Evolutionary conservation across 495 filamentous ascomycete species (phyloP), one percentile per base, ranked within the genome.

Genomic region (Lepidopterella palustris): DNA sequence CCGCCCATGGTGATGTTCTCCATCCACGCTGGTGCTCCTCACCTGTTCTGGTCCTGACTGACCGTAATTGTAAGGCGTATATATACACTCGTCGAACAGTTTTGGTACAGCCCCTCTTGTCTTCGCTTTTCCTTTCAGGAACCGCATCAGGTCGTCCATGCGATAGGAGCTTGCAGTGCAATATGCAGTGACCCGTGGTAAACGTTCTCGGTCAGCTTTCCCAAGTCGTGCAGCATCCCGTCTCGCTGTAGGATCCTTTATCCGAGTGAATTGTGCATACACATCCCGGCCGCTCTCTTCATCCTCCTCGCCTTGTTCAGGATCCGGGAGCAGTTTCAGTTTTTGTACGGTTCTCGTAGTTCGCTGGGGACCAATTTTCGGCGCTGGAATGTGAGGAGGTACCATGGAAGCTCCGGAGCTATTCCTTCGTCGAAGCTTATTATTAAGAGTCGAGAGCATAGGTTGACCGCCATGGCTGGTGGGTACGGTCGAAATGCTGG

Each of bases 281-380:
- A 98, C 93, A 72, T 98, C 93, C 55, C 93, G 80, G 20, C 92
- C 91, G 64, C 88, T 89, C 69, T 98, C 93, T 65, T 93, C 91
- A 59, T 95, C 90, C 45, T 89, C 88, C 26, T 90, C 89, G 2
- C 84, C 85, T 9, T 88, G 81, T 42, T 92, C 89, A 1, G 95
- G 91, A 66, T 92, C 89, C 3, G 93, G 93, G 9, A 98, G 76
- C 15, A 97, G 79, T 73, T 98, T 98, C 53, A 98, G 79, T 73
- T 98, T 98, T 76, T 97, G 90, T 0, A 89, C 88, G 57, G 87
- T 96, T 71, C 95, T 93, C 27, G 90, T 95, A 45, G 92, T 97
- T 71, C 93, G 77, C 66, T 97, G 93, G 6, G 95, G 90, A 3
- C 93, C 93, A 54, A 97, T 92, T 76, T 98, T 98, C 5, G 80